Evolutionary conservation across 139 green algal species (phyloP), one percentile per base, ranked within the genome.

Genomic region (Coccomyxa sp.): DNA sequence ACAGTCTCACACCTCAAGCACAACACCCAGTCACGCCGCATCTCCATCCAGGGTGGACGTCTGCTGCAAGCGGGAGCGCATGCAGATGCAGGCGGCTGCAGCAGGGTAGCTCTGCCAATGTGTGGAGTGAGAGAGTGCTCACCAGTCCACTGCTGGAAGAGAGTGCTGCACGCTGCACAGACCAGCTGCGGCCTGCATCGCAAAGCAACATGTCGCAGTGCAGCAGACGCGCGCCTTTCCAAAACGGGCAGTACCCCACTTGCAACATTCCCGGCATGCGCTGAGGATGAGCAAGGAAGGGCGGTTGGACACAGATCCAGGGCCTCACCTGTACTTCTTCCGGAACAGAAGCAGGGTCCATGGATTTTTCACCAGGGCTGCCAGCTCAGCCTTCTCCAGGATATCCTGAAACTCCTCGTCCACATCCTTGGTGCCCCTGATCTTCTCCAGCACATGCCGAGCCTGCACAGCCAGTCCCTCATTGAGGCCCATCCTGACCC

Each of bases 61-160:
- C n/a, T n/a, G n/a, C n/a, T n/a, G n/a, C n/a, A n/a, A n/a, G n/a
- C n/a, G n/a, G n/a, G n/a, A n/a, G n/a, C n/a, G n/a, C n/a, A n/a
- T n/a, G n/a, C n/a, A n/a, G n/a, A n/a, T n/a, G n/a, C n/a, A n/a
- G n/a, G n/a, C n/a, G n/a, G n/a, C 24, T 68, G 54, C 54, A 33
- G 54, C 54, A 22, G 29, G 54, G 54, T 27, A 68, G 54, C 54
- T 68, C 54, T 5, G 2, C 29, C 24, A 33, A 1, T 68, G 54
- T 2, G n/a, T n/a, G n/a, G n/a, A n/a, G n/a, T n/a, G 2, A 2
- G 54, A 22, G 2, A 68, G 54, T 2, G 54, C 54, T 86, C 68
- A 55, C 82, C 86, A 9, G 81, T 86, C 68, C 89, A 74, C 82
- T 93, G 88, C 73, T 93, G 86, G 83, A 91, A 91, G n/a, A 86